phyloP scores from a whole-genome alignment of 2,329 filamentous ascomycete species.

The Lasiodiplodia sp. region DNA sequence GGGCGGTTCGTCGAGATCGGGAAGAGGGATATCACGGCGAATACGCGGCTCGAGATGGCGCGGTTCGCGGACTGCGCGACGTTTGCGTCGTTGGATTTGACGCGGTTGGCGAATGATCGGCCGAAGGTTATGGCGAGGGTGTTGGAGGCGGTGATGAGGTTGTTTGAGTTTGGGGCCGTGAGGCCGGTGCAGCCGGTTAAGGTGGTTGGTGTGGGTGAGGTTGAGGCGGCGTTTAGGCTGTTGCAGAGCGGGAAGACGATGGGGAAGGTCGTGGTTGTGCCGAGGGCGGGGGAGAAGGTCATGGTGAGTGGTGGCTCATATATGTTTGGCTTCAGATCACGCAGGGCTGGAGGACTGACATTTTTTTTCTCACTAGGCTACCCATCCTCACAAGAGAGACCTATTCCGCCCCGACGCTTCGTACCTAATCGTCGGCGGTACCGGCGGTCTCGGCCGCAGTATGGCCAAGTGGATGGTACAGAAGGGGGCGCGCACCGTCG shows the following conservation, averaged over 20 bases:
- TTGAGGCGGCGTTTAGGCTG: conserved; percentile 33
- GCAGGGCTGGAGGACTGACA: background rate
- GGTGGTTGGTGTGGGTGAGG: conserved; percentile 33
- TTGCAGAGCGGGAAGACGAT: conserved; percentile 32
- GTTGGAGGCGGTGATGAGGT: conserved; percentile 25
- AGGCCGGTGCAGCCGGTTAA: conserved; percentile 24
- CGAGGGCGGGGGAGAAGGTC: conserved; percentile 35
- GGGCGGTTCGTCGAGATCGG: conserved; percentile 42
- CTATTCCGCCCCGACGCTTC: conserved; percentile 35
- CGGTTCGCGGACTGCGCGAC: conserved; percentile 33
- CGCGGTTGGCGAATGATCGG: conserved; percentile 13
- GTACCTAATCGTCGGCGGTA: conserved; percentile 41
- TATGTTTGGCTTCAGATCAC: no score
- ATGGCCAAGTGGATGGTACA: conserved; percentile 39
- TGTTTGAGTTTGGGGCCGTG: conserved; percentile 20
- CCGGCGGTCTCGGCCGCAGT: conserved; percentile 40
- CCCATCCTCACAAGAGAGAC: conserved; percentile 7
- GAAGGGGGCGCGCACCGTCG: conserved; percentile 38
- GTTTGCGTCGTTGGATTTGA: conserved; percentile 28
- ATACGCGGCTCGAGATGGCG: conserved; percentile 29
- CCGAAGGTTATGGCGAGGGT: conserved; percentile 10
- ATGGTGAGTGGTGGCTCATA: conserved; percentile 30
- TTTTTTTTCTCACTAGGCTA: conserved; percentile 5
- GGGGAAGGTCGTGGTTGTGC: conserved; percentile 35
- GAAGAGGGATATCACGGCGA: conserved; percentile 29